Percentiles rank a stretch among this genome's conserved stretches.
Conservation (phyloP, 1,284 basidiomycete genomes). For the Melampsora larici-populina region DNA sequence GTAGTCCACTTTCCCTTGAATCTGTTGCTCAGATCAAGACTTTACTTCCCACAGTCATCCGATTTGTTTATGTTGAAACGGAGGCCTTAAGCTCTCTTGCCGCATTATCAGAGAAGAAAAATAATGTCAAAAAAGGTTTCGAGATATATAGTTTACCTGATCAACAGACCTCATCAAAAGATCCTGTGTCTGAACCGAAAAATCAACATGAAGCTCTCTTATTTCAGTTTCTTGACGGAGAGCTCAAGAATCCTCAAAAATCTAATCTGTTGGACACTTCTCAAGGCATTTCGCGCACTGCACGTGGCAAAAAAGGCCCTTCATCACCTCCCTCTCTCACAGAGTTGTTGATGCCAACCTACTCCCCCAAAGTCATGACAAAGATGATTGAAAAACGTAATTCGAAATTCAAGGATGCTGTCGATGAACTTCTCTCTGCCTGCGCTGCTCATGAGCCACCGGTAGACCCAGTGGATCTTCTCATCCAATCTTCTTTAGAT, state of each 20-base stretch:
- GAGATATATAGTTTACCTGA: constrained; percentile 60
- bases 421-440: constrained; percentile 69
- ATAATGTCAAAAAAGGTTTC: constrained; percentile 67
- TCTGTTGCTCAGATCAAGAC: constrained; percentile 85
- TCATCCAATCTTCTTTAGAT: constrained; percentile 63
- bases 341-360: not conserved
- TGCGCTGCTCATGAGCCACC: constrained; percentile 54
- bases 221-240: constrained; percentile 56
- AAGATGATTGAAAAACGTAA: constrained; percentile 72
- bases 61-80: constrained; percentile 74
- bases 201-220: constrained; percentile 50
- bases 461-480: constrained; percentile 64
- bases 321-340: not conserved
- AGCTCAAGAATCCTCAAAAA: constrained; percentile 53
- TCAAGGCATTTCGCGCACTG: constrained; percentile 43
- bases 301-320: not conserved
- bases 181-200: constrained; percentile 46
- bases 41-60: constrained; percentile 73
- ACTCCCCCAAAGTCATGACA: constrained; percentile 58
- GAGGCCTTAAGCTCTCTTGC: constrained; percentile 59
- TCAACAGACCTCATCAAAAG: constrained; percentile 26
- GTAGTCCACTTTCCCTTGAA: constrained; percentile 71
- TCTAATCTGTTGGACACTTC: constrained; percentile 51
- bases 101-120: constrained; percentile 50
- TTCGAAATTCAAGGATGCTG: constrained; percentile 64